Base-by-base conservation (phyloP, 345 rosid genomes). In the Linum trigynum region DNA sequence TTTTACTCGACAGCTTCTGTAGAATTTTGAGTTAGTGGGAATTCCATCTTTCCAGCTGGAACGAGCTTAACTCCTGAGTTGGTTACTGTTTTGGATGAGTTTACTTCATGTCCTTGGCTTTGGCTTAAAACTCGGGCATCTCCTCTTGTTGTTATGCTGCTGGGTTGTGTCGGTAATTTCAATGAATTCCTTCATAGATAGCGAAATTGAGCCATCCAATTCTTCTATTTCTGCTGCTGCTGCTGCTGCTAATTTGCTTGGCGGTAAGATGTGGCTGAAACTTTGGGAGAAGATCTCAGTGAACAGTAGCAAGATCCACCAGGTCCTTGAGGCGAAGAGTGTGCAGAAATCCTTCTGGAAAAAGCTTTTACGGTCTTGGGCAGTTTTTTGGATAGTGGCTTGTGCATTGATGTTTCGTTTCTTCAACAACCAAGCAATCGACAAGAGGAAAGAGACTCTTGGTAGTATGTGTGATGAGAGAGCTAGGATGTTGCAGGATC, bases 401-500 rank as follows among this genome's bases (percentile, higher is more conserved):
- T 85, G 91, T 39, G 10, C 84, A 38, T 82, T 74, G 82, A 71
- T 81, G 62, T 84, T 90, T 38, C 85, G 82, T 75, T 80, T 36
- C 77, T 77, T 88, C 86, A 84, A 74, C 77, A 80, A 87, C 51
- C 90, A 82, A 75, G 96, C 86, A 38, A 77, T 77, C 17, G 98
- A 90, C 66, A 90, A 82, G 75, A 82, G 92, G 85, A 88, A 79
- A 70, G 98, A 88, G 59, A 79, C 85, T 3, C 84, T 92, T 32
- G 76, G 79, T 40, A 88, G 90, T 63, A 88, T 92, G 98, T 92
- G 98, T 62, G 98, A 90, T 67, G 96, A 90, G 79, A 87, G 98
- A 70, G 96, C 98, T 65, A 81, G 98, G 77, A 90, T 92, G 98
- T 74, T 92, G 17, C 98, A 90, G 76, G 98, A 92, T 80, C 98